Conservation (phyloP, 805 yeast genomes). For the Cyberlindnera meyerae region DNA sequence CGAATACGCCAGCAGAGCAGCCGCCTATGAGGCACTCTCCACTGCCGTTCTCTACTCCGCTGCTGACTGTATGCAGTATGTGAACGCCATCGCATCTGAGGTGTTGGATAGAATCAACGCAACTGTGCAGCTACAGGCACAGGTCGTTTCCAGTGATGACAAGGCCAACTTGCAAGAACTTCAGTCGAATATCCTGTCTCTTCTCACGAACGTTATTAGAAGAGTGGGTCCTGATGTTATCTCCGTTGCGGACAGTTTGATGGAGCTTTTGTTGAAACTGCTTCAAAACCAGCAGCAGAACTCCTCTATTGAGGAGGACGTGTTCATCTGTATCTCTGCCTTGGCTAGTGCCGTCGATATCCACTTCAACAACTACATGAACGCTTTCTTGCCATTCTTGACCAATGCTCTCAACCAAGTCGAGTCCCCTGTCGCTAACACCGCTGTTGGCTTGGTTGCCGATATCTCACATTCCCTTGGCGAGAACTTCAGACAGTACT, state of each 20-base stretch:
- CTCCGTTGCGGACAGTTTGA: constrained; percentile 73
- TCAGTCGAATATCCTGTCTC: constrained; percentile 53
- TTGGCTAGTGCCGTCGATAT: constrained; percentile 76
- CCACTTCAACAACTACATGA: constrained; percentile 71
- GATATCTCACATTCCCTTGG: constrained; percentile 91
- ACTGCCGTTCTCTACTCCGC: constrained; percentile 75
- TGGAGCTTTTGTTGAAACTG: constrained; percentile 76
- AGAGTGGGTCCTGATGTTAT: constrained; percentile 64
- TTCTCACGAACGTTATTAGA: constrained; percentile 35
- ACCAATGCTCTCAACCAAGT: constrained; percentile 74
- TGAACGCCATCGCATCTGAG: constrained; percentile 70
- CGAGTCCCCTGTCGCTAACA: constrained; percentile 76
- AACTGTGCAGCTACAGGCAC: constrained; percentile 57
- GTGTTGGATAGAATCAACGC: constrained; percentile 67
- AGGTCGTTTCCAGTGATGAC: constrained; percentile 63
- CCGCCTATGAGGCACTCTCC: constrained; percentile 94
- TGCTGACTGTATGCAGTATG: constrained; percentile 58
- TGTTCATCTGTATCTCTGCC: constrained; percentile 87
- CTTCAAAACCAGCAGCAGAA: constrained; percentile 52
- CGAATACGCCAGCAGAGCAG: constrained; percentile 83
- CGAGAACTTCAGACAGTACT: constrained; percentile 62
- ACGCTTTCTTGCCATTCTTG: constrained; percentile 77
- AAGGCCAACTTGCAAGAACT: constrained; percentile 78
- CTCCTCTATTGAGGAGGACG: constrained; percentile 88
- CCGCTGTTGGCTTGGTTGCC: constrained; percentile 93